A percentile compares a stretch with the other conserved stretches of the same genome.
Conservation (phyloP, 305 asterid genomes). For the Withania somnifera region DNA sequence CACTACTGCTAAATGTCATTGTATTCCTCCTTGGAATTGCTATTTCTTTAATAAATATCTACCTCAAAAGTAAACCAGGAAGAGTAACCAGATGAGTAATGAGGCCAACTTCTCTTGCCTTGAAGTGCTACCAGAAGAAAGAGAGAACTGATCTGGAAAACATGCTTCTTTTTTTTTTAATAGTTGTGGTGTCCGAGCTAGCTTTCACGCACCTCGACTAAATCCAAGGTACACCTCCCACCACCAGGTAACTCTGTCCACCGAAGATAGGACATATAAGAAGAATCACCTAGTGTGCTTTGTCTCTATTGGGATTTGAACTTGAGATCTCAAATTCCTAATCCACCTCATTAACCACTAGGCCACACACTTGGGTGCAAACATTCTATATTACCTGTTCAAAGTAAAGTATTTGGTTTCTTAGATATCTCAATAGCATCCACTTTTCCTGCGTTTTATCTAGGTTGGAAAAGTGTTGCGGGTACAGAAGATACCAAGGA, state of each 20-base stretch:
- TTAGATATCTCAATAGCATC: neutral
- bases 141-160: neutral
- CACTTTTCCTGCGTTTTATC: neutral
- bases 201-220: no score
- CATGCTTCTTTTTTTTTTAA: no score
- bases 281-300: no score
- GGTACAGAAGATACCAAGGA: constrained; percentile 50
- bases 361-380: no score
- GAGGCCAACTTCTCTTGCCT: neutral
- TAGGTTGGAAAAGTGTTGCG: constrained; percentile 81
- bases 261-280: no score
- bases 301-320: no score
- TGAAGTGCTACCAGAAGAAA: neutral
- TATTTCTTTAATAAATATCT: neutral
- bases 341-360: no score
- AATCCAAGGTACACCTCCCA: no score
- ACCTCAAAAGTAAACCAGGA: neutral
- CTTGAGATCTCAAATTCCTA: no score
- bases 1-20: neutral
- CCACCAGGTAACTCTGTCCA: no score
- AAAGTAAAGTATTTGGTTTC: neutral
- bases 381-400: no score
- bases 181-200: no score
- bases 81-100: neutral
- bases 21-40: neutral